A percentile compares a stretch with the other conserved stretches of the same genome.
phyloP scores from a whole-genome alignment of 2,329 filamentous ascomycete species.

The Exophiala sideris region DNA sequence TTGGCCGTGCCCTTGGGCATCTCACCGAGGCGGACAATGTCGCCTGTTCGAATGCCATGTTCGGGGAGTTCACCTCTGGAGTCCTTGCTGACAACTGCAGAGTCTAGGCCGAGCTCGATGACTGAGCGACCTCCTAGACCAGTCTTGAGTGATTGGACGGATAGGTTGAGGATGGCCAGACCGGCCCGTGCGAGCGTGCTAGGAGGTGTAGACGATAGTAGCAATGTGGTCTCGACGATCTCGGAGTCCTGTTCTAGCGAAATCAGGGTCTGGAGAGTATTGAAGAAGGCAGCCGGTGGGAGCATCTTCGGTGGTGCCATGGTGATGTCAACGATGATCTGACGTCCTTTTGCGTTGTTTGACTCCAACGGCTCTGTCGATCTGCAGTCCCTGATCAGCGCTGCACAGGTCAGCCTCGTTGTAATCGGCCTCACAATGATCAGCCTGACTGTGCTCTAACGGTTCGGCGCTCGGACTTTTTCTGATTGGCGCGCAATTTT shows the following conservation, averaged over 20 bases:
- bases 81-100: conserved; percentile 55
- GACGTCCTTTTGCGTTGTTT: neutral
- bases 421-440: too few relatives aligned
- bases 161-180: conserved; percentile 41
- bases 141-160: conserved; percentile 71
- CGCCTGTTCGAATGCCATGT: conserved; percentile 48
- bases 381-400: too few relatives aligned
- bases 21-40: conserved; percentile 46
- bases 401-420: too few relatives aligned
- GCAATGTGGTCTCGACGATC: conserved; percentile 42
- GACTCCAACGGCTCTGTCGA: too few relatives aligned
- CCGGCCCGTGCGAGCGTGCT: conserved; percentile 41
- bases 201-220: conserved; percentile 31
- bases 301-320: conserved; percentile 20
- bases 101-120: conserved; percentile 70
- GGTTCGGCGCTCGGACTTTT: too few relatives aligned
- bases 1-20: conserved; percentile 34
- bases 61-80: conserved; percentile 36
- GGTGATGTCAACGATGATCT: neutral
- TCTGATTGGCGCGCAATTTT: too few relatives aligned
- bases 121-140: conserved; percentile 90
- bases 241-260: conserved; percentile 44
- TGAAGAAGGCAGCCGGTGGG: conserved; percentile 41
- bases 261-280: conserved; percentile 41
- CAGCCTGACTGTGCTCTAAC: too few relatives aligned